Conservation (phyloP, 768 basidiomycete genomes). For the Pleurotus platypus region DNA sequence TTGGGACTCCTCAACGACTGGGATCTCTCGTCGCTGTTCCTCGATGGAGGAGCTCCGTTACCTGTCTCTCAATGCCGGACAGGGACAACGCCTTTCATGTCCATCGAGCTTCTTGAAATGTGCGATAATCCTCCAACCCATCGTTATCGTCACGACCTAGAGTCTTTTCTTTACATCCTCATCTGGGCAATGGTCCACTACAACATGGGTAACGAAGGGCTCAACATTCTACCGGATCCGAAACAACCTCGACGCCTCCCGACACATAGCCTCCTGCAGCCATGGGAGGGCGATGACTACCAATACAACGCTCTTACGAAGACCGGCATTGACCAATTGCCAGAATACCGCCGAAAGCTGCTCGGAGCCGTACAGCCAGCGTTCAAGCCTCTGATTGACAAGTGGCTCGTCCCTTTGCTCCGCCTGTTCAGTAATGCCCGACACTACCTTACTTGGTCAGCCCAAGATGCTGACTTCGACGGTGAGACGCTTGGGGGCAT, state of each 20-base stretch:
- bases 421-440: neutral
- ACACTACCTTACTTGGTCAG: too few species aligned
- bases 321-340: neutral
- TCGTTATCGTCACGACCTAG: constrained; percentile 26
- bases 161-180: constrained; percentile 28
- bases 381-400: neutral
- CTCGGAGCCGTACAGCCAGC: neutral
- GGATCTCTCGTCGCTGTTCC: constrained; percentile 17
- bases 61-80: constrained; percentile 8
- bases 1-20: constrained; percentile 24
- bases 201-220: neutral
- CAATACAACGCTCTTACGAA: neutral
- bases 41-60: constrained; percentile 1
- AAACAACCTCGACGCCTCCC: neutral
- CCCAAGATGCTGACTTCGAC: neutral
- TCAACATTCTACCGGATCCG: neutral
- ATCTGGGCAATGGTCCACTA: constrained; percentile 4
- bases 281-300: neutral
- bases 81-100: constrained; percentile 29
- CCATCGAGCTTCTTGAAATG: constrained; percentile 19
- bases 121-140: constrained; percentile 10
- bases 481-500: neutral
- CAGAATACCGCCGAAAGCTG: neutral
- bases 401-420: neutral
- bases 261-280: neutral